Percentiles rank a stretch among this genome's conserved stretches.
Conservation (phyloP, 345 rosid genomes). For the Eucalyptus camaldulensis region DNA sequence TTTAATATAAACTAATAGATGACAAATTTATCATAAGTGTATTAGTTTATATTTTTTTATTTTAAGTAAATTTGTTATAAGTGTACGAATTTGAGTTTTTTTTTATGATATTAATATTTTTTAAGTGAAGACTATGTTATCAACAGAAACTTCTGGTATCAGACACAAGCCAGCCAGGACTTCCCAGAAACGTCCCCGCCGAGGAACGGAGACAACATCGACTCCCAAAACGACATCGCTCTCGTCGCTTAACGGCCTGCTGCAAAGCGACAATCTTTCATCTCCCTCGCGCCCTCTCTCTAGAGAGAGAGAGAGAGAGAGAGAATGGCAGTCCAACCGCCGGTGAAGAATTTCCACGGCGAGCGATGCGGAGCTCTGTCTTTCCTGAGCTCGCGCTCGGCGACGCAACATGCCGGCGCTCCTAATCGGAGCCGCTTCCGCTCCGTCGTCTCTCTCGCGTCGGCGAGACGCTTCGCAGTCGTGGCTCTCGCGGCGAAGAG, state of each 20-base stretch:
- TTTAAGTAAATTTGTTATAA: no score
- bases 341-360: neutral
- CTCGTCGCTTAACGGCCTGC: neutral
- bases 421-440: neutral
- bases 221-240: neutral
- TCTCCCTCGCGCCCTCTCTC: neutral
- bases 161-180: neutral
- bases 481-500: constrained; percentile 51
- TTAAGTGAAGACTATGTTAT: neutral
- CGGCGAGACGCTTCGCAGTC: neutral
- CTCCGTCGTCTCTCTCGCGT: neutral
- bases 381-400: neutral
- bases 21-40: no score
- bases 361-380: neutral
- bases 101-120: neutral
- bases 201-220: neutral
- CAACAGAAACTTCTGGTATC: neutral
- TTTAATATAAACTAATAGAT: no score
- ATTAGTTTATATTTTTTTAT: no score
- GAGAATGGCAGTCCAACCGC: neutral
- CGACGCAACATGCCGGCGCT: neutral
- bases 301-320: no score
- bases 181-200: neutral
- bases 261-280: neutral
- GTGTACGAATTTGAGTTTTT: no score